Evolutionary conservation across 75 land plant species (phyloP), one percentile per base, ranked within the genome.

Genomic region (Gnetum montanum): DNA sequence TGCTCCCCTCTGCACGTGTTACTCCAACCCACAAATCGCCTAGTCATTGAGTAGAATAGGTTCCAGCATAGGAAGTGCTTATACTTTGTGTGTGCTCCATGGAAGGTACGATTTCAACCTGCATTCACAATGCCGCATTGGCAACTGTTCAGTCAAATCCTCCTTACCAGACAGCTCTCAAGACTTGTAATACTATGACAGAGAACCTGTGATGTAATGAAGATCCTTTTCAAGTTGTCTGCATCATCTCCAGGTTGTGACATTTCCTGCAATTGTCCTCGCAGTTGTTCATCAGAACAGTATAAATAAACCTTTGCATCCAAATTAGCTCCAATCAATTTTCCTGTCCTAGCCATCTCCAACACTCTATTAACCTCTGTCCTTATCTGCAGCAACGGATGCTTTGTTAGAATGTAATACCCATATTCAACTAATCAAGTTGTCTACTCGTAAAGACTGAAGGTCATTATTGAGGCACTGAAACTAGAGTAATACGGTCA

Each of bases 271-370:
- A 95, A 56, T 55, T 48, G 71, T 18, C 62, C 27, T 0, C 60
- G 49, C 24, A 84, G 62, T 8, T 49, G 35, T 25, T 26, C 55
- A 56, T 81, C 72, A 30, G 76, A 45, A 0, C 79, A 31, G 20
- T 78, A 71, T 2, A 95, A 57, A 58, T 65, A 81, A 45, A 90
- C 96, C 60, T 95, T 95, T 20, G 97, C 99, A n/a, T 95, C 99
- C 38, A 95, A 66, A 61, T 80, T 86, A 43, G 99, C 83, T 44
- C 99, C 99, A 26, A 95, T 83, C 60, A 95, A 51, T 69, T 90
- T 90, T 34, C 59, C 80, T 20, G 45, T 61, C 20, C 97, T 75
- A 59, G 99, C 96, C 48, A 54, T 49, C 66, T 90, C 99, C 38
- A 90, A 60, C 22, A 85, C 87, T 63, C 76, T 91, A 28, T 95